Conservation (phyloP, 148 eudicot species). For the Chenopodium formosanum region DNA sequence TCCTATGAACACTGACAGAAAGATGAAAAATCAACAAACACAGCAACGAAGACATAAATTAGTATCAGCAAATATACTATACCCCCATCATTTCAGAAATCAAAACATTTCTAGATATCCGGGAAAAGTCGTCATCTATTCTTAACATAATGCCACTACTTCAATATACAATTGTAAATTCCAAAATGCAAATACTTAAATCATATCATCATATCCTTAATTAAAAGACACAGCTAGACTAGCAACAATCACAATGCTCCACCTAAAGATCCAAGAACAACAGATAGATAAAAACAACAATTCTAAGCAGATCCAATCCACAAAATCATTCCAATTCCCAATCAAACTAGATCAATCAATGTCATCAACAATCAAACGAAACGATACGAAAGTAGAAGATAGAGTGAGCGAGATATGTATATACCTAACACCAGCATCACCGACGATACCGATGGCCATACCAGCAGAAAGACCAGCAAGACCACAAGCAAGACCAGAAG, state of each 20-base stretch:
- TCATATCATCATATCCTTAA: not conserved
- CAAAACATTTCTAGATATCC: too few relatives aligned
- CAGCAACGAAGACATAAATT: not conserved
- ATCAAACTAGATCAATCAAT: constrained; percentile 1
- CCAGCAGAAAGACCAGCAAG: constrained; percentile 79
- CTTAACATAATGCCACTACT: too few relatives aligned
- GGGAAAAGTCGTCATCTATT: not conserved
- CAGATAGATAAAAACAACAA: not conserved
- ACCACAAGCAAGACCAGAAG: constrained; percentile 80
- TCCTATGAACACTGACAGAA: not conserved
- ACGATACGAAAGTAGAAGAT: not conserved
- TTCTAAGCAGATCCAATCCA: not conserved
- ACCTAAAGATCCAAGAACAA: constrained; percentile 9
- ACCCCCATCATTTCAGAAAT: too few relatives aligned
- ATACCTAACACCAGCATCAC: constrained; percentile 83
- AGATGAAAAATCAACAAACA: not conserved
- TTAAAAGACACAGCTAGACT: not conserved
- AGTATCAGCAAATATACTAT: too few relatives aligned
- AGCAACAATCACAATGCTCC: not conserved
- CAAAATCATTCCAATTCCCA: not conserved
- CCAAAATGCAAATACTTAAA: not conserved
- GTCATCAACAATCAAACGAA: not conserved
- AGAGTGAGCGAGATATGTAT: not conserved
- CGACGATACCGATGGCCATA: constrained; percentile 81
- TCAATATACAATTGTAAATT: not conserved